Evolutionary conservation across 202 grass and related monocot genomes (phyloP).

Genomic region (Cymbopogon flexuosus): DNA sequence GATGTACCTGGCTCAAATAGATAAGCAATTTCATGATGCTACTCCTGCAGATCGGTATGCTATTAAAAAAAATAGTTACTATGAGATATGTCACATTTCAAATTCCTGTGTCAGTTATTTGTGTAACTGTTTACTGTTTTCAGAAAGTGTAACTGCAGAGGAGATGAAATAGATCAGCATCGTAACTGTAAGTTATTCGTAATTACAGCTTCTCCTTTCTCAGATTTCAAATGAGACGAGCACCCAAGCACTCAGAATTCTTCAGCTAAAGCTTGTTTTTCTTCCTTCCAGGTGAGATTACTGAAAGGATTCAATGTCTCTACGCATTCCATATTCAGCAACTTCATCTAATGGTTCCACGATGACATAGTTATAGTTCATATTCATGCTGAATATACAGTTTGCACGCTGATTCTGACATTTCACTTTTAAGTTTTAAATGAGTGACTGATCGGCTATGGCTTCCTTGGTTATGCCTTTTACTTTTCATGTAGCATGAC

Average conservation of each 20-base stretch:
- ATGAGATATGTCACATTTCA: slow-evolving; percentile 27
- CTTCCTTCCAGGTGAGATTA: slow-evolving; percentile 60
- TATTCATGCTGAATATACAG: neutral
- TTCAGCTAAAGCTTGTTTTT: slow-evolving; percentile 22
- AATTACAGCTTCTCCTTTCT: slow-evolving; percentile 17
- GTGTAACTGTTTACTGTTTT: neutral
- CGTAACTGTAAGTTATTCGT: slow-evolving; percentile 49
- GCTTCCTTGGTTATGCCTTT: neutral
- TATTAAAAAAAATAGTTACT: neutral
- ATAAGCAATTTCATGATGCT: slow-evolving; percentile 54
- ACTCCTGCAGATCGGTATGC: slow-evolving; percentile 36
- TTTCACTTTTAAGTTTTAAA: neutral
- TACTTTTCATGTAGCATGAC: neutral
- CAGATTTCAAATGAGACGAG: slow-evolving; percentile 20
- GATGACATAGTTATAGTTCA: slow-evolving; percentile 3
- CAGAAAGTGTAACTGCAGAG: slow-evolving; percentile 49
- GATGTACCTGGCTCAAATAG: slow-evolving; percentile 70
- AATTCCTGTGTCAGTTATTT: slow-evolving; percentile 11
- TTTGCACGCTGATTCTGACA: neutral
- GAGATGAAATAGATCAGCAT: slow-evolving; percentile 55
- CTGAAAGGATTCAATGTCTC: slow-evolving; percentile 68
- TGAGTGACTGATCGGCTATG: neutral
- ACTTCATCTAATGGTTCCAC: slow-evolving; percentile 7
- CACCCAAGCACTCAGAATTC: neutral
- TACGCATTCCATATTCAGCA: slow-evolving; percentile 51